These are phyloP conservation scores for Rosa persica DNA, from an alignment of 306 rosid species.

Conservation along the genomic window DNA sequence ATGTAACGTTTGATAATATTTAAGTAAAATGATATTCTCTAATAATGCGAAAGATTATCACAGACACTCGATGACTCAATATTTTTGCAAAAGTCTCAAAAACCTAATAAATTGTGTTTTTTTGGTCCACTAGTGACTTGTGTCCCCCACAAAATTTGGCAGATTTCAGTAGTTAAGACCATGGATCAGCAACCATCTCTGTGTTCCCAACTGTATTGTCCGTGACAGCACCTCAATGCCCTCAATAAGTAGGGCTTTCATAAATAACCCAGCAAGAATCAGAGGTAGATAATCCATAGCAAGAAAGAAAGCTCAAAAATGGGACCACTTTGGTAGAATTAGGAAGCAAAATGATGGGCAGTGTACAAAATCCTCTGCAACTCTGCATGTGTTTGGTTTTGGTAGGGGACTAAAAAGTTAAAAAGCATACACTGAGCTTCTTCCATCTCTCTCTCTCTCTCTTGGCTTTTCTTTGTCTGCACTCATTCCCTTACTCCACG, in stretches of 20 bases:
- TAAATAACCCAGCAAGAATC: constrained; percentile 1
- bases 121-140: constrained; percentile 4
- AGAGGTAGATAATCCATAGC: not conserved
- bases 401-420: constrained; percentile 15
- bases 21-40: not conserved
- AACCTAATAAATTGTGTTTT: not conserved
- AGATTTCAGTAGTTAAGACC: constrained; percentile 11
- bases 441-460: constrained; percentile 9
- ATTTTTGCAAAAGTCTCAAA: not conserved
- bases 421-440: constrained; percentile 19
- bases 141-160: constrained; percentile 1
- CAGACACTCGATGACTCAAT: too few relatives aligned
- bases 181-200: constrained; percentile 27
- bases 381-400: constrained; percentile 14
- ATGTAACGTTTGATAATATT: not conserved
- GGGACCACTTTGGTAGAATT: constrained; percentile 8
- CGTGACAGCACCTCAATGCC: constrained; percentile 24
- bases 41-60: too few relatives aligned
- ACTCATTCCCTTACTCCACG: constrained; percentile 52
- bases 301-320: not conserved
- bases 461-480: constrained; percentile 45
- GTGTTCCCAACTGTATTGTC: constrained; percentile 19
- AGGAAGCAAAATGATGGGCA: constrained; percentile 7
- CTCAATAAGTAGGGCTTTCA: not conserved
- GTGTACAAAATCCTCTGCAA: constrained; percentile 1